Base-by-base conservation (phyloP, 2,329 filamentous ascomycete genomes). In the Fusarium pseudoanthophilum region DNA sequence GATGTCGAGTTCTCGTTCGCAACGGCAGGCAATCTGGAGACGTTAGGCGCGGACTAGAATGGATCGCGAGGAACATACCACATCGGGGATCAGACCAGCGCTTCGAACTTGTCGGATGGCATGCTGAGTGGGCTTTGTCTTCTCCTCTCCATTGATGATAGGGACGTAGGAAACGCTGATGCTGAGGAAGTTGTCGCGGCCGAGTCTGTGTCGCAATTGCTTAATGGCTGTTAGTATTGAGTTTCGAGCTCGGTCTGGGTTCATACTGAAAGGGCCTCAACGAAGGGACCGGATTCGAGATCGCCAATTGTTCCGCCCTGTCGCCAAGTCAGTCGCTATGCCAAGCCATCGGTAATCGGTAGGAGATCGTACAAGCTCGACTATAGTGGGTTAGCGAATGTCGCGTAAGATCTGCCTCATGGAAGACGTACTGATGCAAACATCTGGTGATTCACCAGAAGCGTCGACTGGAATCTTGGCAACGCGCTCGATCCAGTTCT, bases 71-170 rank as follows among this genome's bases (percentile, higher is more conserved):
- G 24, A 26, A 78, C 84, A 67, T 84, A 92, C 90, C 80, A 96
- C 80, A 77, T 93, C 91, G 4, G 92, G 92, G 67, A 87, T 89
- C 61, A 94, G 83, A 79, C 95, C 95, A 72, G 93, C 92, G 79
- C 93, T 95, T 72, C 95, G 92, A 71, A 95, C 91, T 77, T 93
- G 90, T 79, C 92, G 92, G 78, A 98, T 94, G 32, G 95, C 94
- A 78, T 94, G 91, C 82, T 99, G 96, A 0, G 96, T 99, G 0
- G 96, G 96, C 85, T 98, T 98, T 15, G 95, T 98, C 89, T 98
- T 98, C 83, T 97, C 91, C 86, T 98, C 88, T 46, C 88, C 88
- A 65, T 88, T 75, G 34, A 77, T 78, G 62, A 95, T 88, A 3
- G 95, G 96, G 39, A 98, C 92, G 77, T 95, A 93, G 9, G 93